Conservation (phyloP, 306 rosid genomes). For the Medicago arabica region DNA sequence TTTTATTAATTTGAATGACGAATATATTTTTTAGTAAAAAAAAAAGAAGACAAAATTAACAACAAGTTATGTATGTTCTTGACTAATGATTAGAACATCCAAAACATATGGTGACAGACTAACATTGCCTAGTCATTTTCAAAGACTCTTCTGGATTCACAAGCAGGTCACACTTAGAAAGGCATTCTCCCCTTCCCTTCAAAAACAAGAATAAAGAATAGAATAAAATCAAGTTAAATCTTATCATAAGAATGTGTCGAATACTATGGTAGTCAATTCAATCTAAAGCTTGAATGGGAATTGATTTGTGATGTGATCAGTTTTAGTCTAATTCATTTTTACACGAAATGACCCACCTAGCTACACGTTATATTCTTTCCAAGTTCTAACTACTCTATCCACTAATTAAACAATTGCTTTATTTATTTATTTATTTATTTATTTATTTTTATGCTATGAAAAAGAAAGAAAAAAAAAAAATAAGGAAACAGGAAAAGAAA, state of each 20-base stretch:
- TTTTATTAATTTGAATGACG: too few species aligned
- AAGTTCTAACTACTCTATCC: neutral
- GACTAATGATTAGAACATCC: too few species aligned
- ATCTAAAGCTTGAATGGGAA: conserved; percentile 30
- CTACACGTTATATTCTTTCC: conserved; percentile 4
- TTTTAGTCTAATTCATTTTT: conserved; percentile 16
- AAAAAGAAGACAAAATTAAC: too few species aligned
- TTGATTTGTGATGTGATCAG: conserved; percentile 2
- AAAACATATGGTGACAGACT: too few species aligned
- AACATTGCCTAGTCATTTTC: conserved; percentile 1
- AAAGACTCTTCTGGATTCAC: conserved; percentile 24
- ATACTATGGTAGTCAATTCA: conserved; percentile 35
- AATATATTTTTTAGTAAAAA: too few species aligned
- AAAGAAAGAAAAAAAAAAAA: too few species aligned
- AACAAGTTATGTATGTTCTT: too few species aligned
- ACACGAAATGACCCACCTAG: conserved; percentile 21
- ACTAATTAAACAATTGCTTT: too few species aligned
- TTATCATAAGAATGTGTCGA: conserved; percentile 23
- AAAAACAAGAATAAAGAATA: conserved; percentile 21
- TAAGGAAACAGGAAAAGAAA: too few species aligned
- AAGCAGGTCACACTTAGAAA: conserved; percentile 14
- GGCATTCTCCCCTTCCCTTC: neutral
- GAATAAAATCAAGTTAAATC: conserved; percentile 41
- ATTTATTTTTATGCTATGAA: too few species aligned
- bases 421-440: too few species aligned